Evolutionary conservation across 2,329 filamentous ascomycete species (phyloP).

Genomic region (Apiospora arundinis): DNA sequence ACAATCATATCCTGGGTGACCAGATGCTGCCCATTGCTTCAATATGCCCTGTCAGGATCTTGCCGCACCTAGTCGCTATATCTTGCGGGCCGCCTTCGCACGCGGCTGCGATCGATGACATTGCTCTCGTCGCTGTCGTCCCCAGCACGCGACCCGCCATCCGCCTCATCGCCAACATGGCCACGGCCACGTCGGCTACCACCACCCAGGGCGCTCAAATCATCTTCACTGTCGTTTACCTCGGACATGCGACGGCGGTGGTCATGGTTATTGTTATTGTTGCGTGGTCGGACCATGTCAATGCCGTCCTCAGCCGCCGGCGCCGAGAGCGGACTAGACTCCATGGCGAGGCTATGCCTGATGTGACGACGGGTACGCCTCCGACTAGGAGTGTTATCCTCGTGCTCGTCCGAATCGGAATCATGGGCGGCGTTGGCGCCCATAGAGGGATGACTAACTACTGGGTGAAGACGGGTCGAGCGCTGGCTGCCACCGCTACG

Average conservation of each 20-base stretch:
- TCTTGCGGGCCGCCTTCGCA: neutral
- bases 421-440: conserved; percentile 25
- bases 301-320: conserved; percentile 30
- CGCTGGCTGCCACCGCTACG: conserved; percentile 3
- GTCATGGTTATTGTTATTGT: conserved; percentile 31
- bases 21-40: neutral
- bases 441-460: neutral
- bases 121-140: conserved; percentile 19
- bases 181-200: neutral
- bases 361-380: conserved; percentile 30
- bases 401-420: conserved; percentile 22
- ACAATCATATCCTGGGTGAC: neutral
- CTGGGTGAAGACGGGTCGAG: neutral
- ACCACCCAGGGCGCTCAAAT: neutral
- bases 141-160: neutral
- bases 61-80: neutral
- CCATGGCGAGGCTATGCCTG: conserved; percentile 26
- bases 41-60: neutral
- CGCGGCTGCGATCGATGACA: conserved; percentile 12
- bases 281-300: neutral
- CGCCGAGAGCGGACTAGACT: conserved; percentile 39
- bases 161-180: neutral
- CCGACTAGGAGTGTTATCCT: conserved; percentile 29
- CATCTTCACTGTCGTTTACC: conserved; percentile 24
- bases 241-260: conserved; percentile 26